Evolutionary conservation across 495 filamentous ascomycete genomes (phyloP).

Genomic region (Penicillium angulare): DNA sequence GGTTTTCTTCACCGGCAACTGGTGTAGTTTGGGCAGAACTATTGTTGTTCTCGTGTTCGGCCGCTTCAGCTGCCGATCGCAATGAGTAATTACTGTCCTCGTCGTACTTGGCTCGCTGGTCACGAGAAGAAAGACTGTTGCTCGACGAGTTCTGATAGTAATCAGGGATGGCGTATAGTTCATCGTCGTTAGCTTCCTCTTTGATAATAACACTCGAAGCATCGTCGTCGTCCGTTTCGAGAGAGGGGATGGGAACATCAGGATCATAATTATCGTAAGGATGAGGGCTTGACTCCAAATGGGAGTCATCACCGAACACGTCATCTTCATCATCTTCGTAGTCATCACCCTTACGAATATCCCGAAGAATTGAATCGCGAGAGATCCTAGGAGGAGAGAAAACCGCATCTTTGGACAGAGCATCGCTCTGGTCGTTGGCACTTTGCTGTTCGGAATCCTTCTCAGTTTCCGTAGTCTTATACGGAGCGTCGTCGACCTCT

Average conservation of each 20-base stretch:
- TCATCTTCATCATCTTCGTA: constrained; percentile 54
- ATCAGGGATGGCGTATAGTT: constrained; percentile 68
- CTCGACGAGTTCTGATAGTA: constrained; percentile 49
- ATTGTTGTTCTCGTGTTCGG: constrained; percentile 6
- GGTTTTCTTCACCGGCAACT: constrained; percentile 5
- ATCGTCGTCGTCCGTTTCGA: constrained; percentile 59
- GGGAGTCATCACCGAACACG: constrained; percentile 58
- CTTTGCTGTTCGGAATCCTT: not conserved
- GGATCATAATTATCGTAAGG: constrained; percentile 66
- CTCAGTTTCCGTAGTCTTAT: not conserved
- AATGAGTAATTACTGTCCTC: constrained; percentile 54
- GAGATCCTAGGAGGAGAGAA: constrained; percentile 73
- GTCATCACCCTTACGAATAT: constrained; percentile 70
- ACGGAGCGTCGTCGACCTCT: not conserved
- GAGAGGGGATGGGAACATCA: constrained; percentile 79
- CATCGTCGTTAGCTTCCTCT: constrained; percentile 58
- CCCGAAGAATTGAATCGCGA: constrained; percentile 86
- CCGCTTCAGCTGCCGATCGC: constrained; percentile 30
- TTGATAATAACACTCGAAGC: constrained; percentile 66
- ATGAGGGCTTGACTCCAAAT: constrained; percentile 52
- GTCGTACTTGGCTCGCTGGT: constrained; percentile 41
- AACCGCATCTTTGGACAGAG: constrained; percentile 10
- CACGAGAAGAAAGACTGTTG: constrained; percentile 45
- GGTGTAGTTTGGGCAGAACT: constrained; percentile 36
- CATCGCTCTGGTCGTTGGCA: not conserved